Evolutionary conservation across 108 stramenopile genomes (phyloP).

Genomic region (Fragilariopsis cylindrus): DNA sequence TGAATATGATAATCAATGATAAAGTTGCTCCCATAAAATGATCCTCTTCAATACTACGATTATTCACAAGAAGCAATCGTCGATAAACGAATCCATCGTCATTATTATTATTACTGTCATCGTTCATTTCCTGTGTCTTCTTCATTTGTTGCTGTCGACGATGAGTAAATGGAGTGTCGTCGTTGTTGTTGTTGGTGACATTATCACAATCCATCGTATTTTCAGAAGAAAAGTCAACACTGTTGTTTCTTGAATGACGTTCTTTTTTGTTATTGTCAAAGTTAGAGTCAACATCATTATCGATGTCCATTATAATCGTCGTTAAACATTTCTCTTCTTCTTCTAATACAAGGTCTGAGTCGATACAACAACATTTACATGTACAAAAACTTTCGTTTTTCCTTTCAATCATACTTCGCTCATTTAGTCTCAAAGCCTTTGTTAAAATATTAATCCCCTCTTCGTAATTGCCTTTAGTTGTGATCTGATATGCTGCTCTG

Average conservation of each 20-base stretch:
- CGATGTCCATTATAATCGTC: not conserved
- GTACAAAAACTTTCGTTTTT: not conserved
- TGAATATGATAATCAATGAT: constrained; percentile 25
- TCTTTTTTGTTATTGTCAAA: no score
- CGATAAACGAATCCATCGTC: constrained; percentile 21
- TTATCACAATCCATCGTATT: no score
- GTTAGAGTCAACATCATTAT: not conserved
- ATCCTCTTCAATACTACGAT: constrained; percentile 9
- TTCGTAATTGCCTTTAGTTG: constrained; percentile 11
- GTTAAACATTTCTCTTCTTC: not conserved
- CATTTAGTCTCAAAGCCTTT: constrained; percentile 11
- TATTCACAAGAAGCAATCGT: constrained; percentile 13
- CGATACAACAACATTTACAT: not conserved
- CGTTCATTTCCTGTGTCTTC: not conserved
- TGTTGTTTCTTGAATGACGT: no score
- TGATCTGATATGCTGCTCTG: not conserved
- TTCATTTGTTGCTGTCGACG: not conserved
- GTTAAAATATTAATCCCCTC: constrained; percentile 3
- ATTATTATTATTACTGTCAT: not conserved
- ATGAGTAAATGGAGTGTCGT: not conserved
- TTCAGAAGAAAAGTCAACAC: no score
- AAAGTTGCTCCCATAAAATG: constrained; percentile 25
- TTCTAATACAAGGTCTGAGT: not conserved
- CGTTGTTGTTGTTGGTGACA: not conserved
- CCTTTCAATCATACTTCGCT: not conserved